phyloP scores from a whole-genome alignment of 495 filamentous ascomycete species.

The Talaromyces trachyspermus region DNA sequence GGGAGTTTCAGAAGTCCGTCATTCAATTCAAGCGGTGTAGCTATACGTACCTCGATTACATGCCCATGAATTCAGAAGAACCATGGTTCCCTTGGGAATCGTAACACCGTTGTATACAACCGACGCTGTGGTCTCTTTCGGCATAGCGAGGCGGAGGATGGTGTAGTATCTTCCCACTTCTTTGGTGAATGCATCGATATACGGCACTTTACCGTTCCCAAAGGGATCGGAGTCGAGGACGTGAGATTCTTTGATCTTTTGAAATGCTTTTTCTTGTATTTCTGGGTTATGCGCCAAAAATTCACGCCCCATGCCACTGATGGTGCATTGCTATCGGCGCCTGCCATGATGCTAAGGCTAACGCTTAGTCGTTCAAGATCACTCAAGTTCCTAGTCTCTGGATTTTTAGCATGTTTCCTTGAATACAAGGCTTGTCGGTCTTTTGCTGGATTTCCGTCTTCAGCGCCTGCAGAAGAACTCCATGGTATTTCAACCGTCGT shows the following conservation, averaged over 20 bases:
- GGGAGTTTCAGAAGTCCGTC: too few relatives aligned
- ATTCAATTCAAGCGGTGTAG: too few relatives aligned
- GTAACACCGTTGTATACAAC: slow-evolving; percentile 2
- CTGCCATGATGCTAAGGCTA: slow-evolving; percentile 5
- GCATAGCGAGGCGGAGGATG: slow-evolving; percentile 4
- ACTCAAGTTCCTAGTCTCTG: slow-evolving; percentile 1
- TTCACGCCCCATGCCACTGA: slow-evolving; percentile 3
- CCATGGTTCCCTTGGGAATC: slow-evolving; percentile 3
- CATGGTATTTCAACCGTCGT: slow-evolving; percentile 4
- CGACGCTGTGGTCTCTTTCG: slow-evolving; percentile 3
- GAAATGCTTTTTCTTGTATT: slow-evolving; percentile 6
- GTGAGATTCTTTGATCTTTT: slow-evolving; percentile 1
- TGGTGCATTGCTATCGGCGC: slow-evolving; percentile 6
- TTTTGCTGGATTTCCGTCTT: slow-evolving; percentile 2
- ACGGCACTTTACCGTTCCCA: slow-evolving; percentile 4
- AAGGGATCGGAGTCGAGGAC: slow-evolving; percentile 2
- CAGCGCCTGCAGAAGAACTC: background rate
- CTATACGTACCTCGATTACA: slow-evolving; percentile 6
- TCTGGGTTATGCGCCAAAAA: slow-evolving; percentile 3
- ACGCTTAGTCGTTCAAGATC: slow-evolving; percentile 1
- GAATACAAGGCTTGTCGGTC: slow-evolving; percentile 3
- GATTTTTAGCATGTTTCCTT: slow-evolving; percentile 6
- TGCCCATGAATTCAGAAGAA: slow-evolving; percentile 5
- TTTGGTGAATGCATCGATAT: slow-evolving; percentile 3
- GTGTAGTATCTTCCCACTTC: slow-evolving; percentile 2